Evolutionary conservation across 1,139 yeast genomes (phyloP).

Genomic region (Kodamaea ohmeri): DNA sequence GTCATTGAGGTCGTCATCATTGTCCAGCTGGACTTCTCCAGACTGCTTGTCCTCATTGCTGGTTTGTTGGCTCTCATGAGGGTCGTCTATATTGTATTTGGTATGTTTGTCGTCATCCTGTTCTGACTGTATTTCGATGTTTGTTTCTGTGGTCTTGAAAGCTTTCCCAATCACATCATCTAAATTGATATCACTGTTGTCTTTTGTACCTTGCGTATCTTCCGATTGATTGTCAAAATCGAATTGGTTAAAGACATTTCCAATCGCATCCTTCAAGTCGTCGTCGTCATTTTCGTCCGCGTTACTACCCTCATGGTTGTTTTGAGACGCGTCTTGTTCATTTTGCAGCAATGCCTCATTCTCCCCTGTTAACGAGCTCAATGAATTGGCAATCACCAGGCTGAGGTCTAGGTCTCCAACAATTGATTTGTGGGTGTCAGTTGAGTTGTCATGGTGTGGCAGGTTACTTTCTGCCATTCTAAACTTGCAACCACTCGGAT

Average conservation of each 20-base stretch:
- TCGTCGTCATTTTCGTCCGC: conserved; percentile 15
- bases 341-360: conserved; percentile 13
- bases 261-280: conserved; percentile 30
- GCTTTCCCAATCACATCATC: conserved; percentile 17
- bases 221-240: conserved; percentile 6
- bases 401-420: conserved; percentile 14
- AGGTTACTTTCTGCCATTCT: conserved; percentile 6
- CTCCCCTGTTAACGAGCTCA: conserved; percentile 11
- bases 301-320: conserved; percentile 19
- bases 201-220: conserved; percentile 3
- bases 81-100: neutral
- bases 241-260: conserved; percentile 23
- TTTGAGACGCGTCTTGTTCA: conserved; percentile 7
- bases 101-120: conserved; percentile 1
- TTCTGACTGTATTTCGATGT: too few relatives aligned
- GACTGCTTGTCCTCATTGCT: neutral
- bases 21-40: conserved; percentile 6
- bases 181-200: conserved; percentile 8
- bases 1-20: conserved; percentile 15
- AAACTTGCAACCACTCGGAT: conserved; percentile 3
- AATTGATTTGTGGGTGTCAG: neutral
- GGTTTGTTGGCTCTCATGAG: neutral
- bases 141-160: too few relatives aligned
- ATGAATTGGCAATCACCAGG: conserved; percentile 16
- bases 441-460: neutral